Conservation (phyloP, 1,284 basidiomycete species). For the Cerioporus squamosus region DNA sequence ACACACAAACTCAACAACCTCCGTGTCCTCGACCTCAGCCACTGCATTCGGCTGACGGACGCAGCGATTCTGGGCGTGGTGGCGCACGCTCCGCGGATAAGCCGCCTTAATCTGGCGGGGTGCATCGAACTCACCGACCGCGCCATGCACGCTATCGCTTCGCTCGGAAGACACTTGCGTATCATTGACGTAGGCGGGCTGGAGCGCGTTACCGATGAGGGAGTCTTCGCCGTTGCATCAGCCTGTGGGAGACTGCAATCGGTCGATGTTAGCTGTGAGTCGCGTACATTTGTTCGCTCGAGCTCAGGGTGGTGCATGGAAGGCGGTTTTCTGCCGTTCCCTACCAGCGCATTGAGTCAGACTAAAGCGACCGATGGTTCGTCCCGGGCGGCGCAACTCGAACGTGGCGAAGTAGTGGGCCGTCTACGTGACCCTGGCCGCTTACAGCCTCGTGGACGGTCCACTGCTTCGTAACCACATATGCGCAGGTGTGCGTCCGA, state of each 20-base stretch:
- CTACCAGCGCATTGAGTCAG: too few relatives aligned
- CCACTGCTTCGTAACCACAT: too few relatives aligned
- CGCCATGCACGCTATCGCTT: slow-evolving; percentile 70
- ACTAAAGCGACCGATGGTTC: too few relatives aligned
- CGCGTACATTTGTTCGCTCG: background rate
- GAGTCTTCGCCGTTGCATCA: slow-evolving; percentile 73
- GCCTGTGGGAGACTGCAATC: slow-evolving; percentile 79
- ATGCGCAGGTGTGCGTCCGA: too few relatives aligned
- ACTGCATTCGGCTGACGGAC: slow-evolving; percentile 77
- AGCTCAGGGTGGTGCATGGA: too few relatives aligned
- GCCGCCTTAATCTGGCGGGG: slow-evolving; percentile 81
- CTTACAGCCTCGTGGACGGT: too few relatives aligned
- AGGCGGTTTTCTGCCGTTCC: too few relatives aligned
- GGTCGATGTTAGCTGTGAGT: slow-evolving; percentile 82
- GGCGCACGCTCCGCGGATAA: slow-evolving; percentile 78
- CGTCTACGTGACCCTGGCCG: too few relatives aligned
- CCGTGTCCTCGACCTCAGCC: slow-evolving; percentile 78
- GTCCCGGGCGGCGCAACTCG: too few relatives aligned
- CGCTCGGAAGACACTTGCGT: slow-evolving; percentile 80
- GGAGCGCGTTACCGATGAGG: slow-evolving; percentile 79
- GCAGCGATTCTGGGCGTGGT: slow-evolving; percentile 81
- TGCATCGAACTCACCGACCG: slow-evolving; percentile 83
- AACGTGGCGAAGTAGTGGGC: too few relatives aligned
- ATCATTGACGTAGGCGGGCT: slow-evolving; percentile 85
- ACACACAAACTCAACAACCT: slow-evolving; percentile 70